phyloP scores from a whole-genome alignment of 2,329 filamentous ascomycete species.

The Fusarium sarcochroum region DNA sequence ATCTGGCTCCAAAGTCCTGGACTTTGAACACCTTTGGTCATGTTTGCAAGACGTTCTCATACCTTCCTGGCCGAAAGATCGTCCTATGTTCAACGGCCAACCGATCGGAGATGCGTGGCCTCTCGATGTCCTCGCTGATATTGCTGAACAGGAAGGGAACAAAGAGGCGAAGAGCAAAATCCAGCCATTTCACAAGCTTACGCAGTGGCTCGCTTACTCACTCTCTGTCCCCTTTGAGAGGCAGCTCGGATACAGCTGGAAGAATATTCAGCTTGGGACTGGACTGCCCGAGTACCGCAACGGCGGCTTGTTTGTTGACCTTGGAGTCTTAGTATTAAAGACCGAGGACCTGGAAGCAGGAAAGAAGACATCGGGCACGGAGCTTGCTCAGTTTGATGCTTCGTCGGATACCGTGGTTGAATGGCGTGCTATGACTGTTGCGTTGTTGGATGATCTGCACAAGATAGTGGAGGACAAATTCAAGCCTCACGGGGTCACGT shows the following conservation, averaged over 20 bases:
- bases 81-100: constrained; percentile 63
- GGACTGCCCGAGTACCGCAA: constrained; percentile 81
- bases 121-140: constrained; percentile 47
- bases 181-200: constrained; percentile 73
- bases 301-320: constrained; percentile 76
- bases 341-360: constrained; percentile 58
- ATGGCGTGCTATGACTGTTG: constrained; percentile 72
- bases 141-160: neutral
- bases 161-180: constrained; percentile 49
- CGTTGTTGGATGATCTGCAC: constrained; percentile 66
- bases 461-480: constrained; percentile 47
- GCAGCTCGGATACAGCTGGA: constrained; percentile 65
- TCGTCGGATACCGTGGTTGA: constrained; percentile 72
- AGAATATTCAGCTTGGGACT: constrained; percentile 70
- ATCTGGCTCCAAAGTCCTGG: neutral
- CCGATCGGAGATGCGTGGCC: constrained; percentile 68
- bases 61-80: constrained; percentile 63
- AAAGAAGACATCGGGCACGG: constrained; percentile 57
- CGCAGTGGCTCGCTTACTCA: constrained; percentile 81
- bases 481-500: constrained; percentile 43
- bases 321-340: constrained; percentile 67
- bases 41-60: constrained; percentile 61
- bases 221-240: constrained; percentile 75
- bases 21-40: constrained; percentile 53
- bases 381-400: constrained; percentile 66